phyloP scores from a whole-genome alignment of 345 rosid genomes.

The Aquilaria yunnanensis region DNA sequence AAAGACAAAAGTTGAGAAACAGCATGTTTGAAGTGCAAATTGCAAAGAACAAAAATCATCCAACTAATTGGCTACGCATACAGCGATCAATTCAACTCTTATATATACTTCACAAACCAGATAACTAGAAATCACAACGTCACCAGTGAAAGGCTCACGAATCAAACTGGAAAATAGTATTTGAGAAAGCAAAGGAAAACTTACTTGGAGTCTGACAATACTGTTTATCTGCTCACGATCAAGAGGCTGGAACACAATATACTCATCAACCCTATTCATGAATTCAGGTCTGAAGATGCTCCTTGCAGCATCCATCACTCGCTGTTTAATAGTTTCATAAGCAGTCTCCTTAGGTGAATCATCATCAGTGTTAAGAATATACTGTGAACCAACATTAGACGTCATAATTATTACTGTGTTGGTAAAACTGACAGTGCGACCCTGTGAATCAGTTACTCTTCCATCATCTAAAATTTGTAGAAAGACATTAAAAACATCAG shows the following conservation, averaged over 20 bases:
- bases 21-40: background rate
- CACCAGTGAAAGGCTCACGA: too few relatives aligned
- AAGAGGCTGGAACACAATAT: conserved; percentile 97
- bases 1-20: background rate
- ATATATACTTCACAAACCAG: too few relatives aligned
- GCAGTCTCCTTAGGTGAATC: conserved; percentile 48
- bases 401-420: conserved; percentile 94
- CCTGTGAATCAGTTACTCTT: conserved; percentile 95
- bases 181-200: background rate
- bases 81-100: too few relatives aligned
- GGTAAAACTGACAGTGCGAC: conserved; percentile 87
- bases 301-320: conserved; percentile 98
- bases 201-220: conserved; percentile 89
- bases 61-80: too few relatives aligned
- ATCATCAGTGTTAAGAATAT: conserved; percentile 62
- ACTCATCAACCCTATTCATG: conserved; percentile 97
- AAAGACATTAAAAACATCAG: conserved; percentile 90
- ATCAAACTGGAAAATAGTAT: too few relatives aligned
- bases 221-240: conserved; percentile 71
- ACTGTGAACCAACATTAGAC: conserved; percentile 92
- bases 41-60: too few relatives aligned
- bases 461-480: conserved; percentile 98
- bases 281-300: conserved; percentile 93
- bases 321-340: conserved; percentile 71
- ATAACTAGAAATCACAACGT: too few relatives aligned